Base-by-base conservation (phyloP, 2,329 filamentous ascomycete genomes). In the Microcyclosporella mali region DNA sequence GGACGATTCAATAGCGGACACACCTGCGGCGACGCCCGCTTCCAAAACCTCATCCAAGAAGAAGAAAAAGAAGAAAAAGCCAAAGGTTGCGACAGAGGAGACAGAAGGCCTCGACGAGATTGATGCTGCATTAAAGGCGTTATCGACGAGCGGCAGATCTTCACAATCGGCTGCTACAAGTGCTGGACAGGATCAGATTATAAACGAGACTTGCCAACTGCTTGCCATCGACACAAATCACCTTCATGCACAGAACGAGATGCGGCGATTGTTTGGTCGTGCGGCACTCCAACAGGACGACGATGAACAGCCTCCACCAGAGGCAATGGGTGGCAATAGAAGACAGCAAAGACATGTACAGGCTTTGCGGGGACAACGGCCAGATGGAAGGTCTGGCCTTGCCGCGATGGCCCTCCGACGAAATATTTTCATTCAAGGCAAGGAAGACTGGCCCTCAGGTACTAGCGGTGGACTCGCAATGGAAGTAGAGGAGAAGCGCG, bases 241-340 rank as follows among this genome's bases (percentile, higher is more conserved):
- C 55, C 75, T 98, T 9, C 89, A 90, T 60, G 86, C 86, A 6
- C 74, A 83, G 28, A 94, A 95, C 58, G 92, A 98, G 69, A 95
- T 98, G 88, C 83, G 80, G 44, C 78, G 75, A 51, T 68, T 87
- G 0, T 87, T 86, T 61, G 83, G 83, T 3, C 76, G 75, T 49
- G 75, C 79, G 18, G 80, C 80, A 16, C 57, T 83, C 9, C 78
- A 83, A 53, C 70, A 67, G 21, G 62, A 67, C 32, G 75, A 80
- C 33, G 72, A 74, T 15, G 65, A 75, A 35, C 74, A 69, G 57
- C 64, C 9, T 15, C 43, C 46, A 10, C 49, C 42, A 9, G 45
- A 45, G 34, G 52, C 44, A 3, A 43, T 44, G 12, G 58, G 57
- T 41, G 59, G 58, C 14, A 62, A 61, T 41, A 33, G 59, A 19